Evolutionary conservation across 352 stramenopile genomes (phyloP), one percentile per base, ranked within the genome.

Genomic region (Bremia lactucae): DNA sequence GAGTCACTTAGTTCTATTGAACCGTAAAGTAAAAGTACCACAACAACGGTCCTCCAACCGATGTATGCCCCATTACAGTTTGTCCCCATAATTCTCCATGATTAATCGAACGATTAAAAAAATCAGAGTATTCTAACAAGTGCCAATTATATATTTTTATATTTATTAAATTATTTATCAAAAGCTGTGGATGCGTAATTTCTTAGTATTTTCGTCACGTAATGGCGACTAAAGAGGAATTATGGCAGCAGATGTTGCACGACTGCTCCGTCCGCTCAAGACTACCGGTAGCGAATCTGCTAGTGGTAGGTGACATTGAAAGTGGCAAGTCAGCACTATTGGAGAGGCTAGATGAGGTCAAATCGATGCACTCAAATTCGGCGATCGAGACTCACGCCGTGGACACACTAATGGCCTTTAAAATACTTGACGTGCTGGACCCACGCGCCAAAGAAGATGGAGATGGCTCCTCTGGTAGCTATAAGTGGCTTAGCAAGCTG

Each of bases 181-280:
- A n/a, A n/a, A n/a, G n/a, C n/a, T n/a, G n/a, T n/a, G n/a, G n/a
- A n/a, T 35, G 4, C 1, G 6, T 35, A 22, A 18, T 2, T 3
- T 35, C 8, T 18, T 18, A 18, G 10, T 29, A 9, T 35, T 15
- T 35, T 14, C 1, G 14, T 18, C n/a, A 35, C 11, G 14, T 5
- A 14, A 41, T 41, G 35, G 10, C 35, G 35, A 57, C 24, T 11
- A 42, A 45, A 29, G 49, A 46, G 29, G 83, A 88, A 57, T 59
- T 86, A 25, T 91, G 79, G 79, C 75, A 91, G 58, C 72, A 85
- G 56, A 77, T 91, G 58, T 72, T 91, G 45, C 71, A 74, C 39
- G 75, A 88, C 42, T 83, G 65, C 53, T 87, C 75, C 23, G 76
- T 86, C 61, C 75, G 79, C 35, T 69, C 68, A 36, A 77, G 78